Conservation (phyloP, 441 rosid genomes). For the Jatropha podagrica region DNA sequence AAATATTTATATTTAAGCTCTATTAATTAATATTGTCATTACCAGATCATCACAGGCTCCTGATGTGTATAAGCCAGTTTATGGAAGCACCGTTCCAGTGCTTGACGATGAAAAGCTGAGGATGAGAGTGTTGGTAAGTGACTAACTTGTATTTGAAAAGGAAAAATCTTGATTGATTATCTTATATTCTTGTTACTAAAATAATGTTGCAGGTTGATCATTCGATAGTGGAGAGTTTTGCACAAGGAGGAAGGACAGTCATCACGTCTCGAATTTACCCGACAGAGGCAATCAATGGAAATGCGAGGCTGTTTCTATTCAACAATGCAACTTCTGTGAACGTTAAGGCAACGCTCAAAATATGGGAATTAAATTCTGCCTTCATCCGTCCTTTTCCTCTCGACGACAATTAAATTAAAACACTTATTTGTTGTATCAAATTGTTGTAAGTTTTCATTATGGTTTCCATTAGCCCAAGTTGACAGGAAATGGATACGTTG, state of each 20-base stretch:
- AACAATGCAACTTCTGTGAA: slow-evolving; percentile 72
- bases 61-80: slow-evolving; percentile 64
- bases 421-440: slow-evolving; percentile 2
- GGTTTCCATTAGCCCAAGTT: not conserved
- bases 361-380: slow-evolving; percentile 92
- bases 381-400: slow-evolving; percentile 57
- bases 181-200: no score
- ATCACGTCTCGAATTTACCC: slow-evolving; percentile 88
- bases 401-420: slow-evolving; percentile 4
- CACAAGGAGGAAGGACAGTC: slow-evolving; percentile 80
- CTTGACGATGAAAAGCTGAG: slow-evolving; percentile 65
- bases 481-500: no score
- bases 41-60: slow-evolving; percentile 69
- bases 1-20: no score
- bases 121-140: slow-evolving; percentile 68
- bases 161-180: no score
- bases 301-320: slow-evolving; percentile 69
- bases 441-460: not conserved
- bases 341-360: slow-evolving; percentile 55
- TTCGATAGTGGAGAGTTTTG: slow-evolving; percentile 86
- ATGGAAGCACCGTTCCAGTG: slow-evolving; percentile 73
- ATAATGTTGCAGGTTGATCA: slow-evolving; percentile 68
- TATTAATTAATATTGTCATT: not conserved
- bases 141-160: not conserved
- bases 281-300: slow-evolving; percentile 75